Conservation (phyloP, 164 flowering plant species). For the Warburgia ugandensis region DNA sequence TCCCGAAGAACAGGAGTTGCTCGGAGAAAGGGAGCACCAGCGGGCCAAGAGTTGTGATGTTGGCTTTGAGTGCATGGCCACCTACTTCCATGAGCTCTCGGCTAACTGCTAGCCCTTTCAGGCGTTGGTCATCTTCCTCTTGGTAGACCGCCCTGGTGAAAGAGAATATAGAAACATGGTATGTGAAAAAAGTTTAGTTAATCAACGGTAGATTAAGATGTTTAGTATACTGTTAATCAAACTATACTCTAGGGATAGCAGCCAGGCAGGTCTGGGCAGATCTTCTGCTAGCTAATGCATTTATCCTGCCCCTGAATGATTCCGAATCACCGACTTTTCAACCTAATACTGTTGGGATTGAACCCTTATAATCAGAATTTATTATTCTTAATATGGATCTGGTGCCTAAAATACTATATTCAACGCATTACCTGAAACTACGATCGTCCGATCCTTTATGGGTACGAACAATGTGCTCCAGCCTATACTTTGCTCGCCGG, state of each 20-base stretch:
- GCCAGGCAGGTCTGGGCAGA: no score
- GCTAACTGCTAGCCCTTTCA: conserved; percentile 63
- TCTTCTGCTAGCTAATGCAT: no score
- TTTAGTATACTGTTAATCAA: no score
- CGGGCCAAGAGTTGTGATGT: conserved; percentile 91
- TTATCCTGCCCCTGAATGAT: no score
- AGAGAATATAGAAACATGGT: neutral
- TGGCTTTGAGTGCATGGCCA: conserved; percentile 83
- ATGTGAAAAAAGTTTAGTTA: neutral
- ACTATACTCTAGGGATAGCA: no score
- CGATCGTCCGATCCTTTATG: conserved; percentile 89
- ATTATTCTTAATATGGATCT: no score
- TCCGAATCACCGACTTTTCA: no score
- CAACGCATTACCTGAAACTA: conserved; percentile 57
- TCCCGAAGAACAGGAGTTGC: conserved; percentile 70
- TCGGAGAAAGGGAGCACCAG: conserved; percentile 85
- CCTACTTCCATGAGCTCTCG: conserved; percentile 73
- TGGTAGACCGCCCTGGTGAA: conserved; percentile 59
- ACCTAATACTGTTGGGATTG: no score
- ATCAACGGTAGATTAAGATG: neutral
- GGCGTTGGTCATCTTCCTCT: conserved; percentile 67
- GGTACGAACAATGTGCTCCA: conserved; percentile 83
- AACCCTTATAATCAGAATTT: no score
- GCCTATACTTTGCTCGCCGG: conserved; percentile 67
- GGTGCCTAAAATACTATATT: neutral